Evolutionary conservation across 192 early-diverging fungal species (phyloP).

Genomic region (Backusella circina): DNA sequence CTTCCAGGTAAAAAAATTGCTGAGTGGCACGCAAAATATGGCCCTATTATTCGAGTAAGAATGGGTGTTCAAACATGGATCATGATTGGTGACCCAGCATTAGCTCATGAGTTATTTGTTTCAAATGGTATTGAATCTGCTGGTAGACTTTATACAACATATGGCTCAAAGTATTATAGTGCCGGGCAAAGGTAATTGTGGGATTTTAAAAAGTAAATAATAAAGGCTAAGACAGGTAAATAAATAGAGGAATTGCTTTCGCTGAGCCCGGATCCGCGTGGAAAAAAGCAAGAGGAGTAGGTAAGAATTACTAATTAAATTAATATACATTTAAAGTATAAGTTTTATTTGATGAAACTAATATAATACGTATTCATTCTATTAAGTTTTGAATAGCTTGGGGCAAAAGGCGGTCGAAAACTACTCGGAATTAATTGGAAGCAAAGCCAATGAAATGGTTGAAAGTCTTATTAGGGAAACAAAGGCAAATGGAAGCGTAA

Average conservation of each 20-base stretch:
- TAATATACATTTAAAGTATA: not conserved
- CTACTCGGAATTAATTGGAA: not conserved
- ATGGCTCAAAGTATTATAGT: not conserved
- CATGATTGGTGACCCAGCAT: not conserved
- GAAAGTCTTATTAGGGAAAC: not conserved
- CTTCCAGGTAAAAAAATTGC: not conserved
- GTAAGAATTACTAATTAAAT: not conserved
- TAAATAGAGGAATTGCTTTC: constrained; percentile 1
- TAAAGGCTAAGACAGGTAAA: not conserved
- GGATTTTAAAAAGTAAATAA: not conserved
- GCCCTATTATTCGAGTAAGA: not conserved
- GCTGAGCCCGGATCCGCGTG: not conserved
- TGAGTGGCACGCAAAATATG: constrained; percentile 10
- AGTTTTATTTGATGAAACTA: not conserved
- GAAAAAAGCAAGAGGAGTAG: not conserved
- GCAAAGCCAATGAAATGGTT: not conserved
- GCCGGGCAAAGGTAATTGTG: not conserved
- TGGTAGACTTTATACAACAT: not conserved
- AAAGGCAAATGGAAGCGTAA: not conserved
- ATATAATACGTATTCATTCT: not conserved
- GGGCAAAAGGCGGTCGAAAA: not conserved
- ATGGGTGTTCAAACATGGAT: constrained; percentile 15
- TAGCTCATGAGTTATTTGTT: constrained; percentile 13
- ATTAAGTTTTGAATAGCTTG: not conserved
- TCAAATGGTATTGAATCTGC: not conserved